These are phyloP conservation scores for Lonicera japonica DNA, from an alignment of 129 eudicot species.

Conservation along the genomic window DNA sequence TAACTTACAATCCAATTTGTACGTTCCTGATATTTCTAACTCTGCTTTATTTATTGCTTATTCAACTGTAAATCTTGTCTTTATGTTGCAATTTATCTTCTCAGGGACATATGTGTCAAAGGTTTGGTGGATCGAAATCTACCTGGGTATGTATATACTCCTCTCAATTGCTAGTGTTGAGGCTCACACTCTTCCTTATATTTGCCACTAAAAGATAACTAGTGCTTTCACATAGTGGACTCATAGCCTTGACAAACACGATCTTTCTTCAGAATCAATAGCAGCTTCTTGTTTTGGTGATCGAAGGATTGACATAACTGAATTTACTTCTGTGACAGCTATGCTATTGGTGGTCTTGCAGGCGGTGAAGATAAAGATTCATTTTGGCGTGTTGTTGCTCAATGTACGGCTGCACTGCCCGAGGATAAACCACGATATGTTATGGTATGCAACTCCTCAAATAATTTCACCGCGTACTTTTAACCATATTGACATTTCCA, in stretches of 20 bases:
- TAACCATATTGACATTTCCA: background rate
- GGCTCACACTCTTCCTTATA: background rate
- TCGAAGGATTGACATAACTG: constrained; percentile 13
- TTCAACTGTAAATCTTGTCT: background rate
- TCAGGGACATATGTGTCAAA: constrained; percentile 93
- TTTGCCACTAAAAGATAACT: too few species aligned
- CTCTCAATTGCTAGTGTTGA: background rate
- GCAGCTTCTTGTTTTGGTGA: background rate
- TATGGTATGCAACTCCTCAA: constrained; percentile 45
- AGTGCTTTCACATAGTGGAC: background rate
- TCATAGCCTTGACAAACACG: background rate
- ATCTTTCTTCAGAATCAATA: background rate
- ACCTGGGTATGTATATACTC: constrained; percentile 65
- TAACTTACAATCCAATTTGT: constrained; percentile 2
- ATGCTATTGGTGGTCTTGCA: constrained; percentile 98
- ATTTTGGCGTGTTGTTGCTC: constrained; percentile 99
- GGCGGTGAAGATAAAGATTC: constrained; percentile 99
- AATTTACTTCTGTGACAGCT: constrained; percentile 54
- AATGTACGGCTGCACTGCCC: constrained; percentile 95
- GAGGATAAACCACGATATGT: constrained; percentile 94
- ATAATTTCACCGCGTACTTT: background rate
- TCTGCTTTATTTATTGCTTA: background rate
- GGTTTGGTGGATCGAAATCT: constrained; percentile 88
- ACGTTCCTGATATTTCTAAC: background rate
- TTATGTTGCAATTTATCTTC: constrained; percentile 9